Base-by-base conservation (phyloP, 2,329 filamentous ascomycete species). In the Emergomyces africanus region DNA sequence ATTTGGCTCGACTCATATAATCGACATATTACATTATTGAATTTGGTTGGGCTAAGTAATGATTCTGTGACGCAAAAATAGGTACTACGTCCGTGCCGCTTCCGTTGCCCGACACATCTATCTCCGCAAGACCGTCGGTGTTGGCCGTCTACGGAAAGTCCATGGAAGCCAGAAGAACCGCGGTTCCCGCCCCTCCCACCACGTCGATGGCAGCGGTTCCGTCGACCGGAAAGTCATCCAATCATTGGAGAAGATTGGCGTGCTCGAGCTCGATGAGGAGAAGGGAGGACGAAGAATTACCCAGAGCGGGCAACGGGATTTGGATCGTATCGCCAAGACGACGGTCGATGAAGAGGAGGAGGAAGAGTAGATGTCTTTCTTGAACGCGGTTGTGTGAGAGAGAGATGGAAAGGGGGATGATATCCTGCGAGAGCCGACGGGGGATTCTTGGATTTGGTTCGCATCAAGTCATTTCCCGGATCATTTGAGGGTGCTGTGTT, bases 271-370 rank as follows among this genome's bases (percentile, higher is more conserved):
- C 74, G 92, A 96, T 72, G 92, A 96, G 84, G 92, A 97, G 69
- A 96, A 96, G 85, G 94, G 94, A 79, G 94, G 94, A 74, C 89
- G 94, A 75, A 87, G 94, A 78, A 97, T 99, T 81, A 97, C 94
- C 72, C 90, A 97, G 84, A 85, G 86, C 74, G 94, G 94, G 75
- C 91, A 96, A 86, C 89, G 94, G 83, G 94, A 99, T 88, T 84
- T 99, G 84, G 94, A 97, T 83, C 92, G 83, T 78, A 91, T 92
- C 71, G 88, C 88, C 74, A 86, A 88, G 81, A 90, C 87, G 73
- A 88, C 73, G 65, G 69, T 76, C 65, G 72, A 75, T 61, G 74
- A 75, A 69, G 72, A 75, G 67, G 72, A 74, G 68, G 73, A 74
- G 60, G 72, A 75, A 33, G 56, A 57, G 30, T 50, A 58, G 25